Percentiles rank a stretch among this genome's conserved stretches.
Evolutionary conservation across 192 early-diverging fungal species (phyloP).

Genomic region (Allomyces macrogynus): DNA sequence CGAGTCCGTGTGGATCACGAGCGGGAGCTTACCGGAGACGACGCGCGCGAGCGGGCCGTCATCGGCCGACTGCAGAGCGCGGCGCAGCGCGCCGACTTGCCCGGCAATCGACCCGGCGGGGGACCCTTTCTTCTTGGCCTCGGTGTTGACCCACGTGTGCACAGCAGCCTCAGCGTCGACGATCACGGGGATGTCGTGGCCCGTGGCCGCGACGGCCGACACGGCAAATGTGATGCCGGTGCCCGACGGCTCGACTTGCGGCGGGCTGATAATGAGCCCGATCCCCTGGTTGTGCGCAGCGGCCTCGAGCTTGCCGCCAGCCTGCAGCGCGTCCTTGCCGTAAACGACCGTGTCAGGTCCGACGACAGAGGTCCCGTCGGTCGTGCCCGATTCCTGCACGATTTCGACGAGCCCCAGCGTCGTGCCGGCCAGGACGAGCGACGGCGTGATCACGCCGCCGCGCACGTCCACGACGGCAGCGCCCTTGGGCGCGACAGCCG

Average conservation of each 20-base stretch:
- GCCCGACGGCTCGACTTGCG: background rate
- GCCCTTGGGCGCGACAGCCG: background rate
- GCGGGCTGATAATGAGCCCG: background rate
- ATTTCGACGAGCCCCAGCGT: background rate
- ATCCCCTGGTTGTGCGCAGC: background rate
- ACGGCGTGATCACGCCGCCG: background rate
- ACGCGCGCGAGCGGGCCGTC: background rate
- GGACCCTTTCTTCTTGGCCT: background rate
- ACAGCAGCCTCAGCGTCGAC: background rate
- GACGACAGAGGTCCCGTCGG: background rate
- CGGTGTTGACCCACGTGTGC: background rate
- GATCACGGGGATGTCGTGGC: background rate
- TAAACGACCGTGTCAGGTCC: background rate
- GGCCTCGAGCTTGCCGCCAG: background rate
- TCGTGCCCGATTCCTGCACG: background rate
- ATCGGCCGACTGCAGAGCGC: background rate
- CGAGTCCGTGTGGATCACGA: background rate
- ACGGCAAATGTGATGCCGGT: background rate
- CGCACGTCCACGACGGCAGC: background rate
- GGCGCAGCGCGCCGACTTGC: background rate
- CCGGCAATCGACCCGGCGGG: background rate
- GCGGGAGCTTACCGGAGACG: background rate
- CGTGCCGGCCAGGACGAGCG: background rate
- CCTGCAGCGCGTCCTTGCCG: background rate
- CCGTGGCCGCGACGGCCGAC: background rate